phyloP scores from a whole-genome alignment of 495 filamentous ascomycete genomes.

The Penicillium paxilli region DNA sequence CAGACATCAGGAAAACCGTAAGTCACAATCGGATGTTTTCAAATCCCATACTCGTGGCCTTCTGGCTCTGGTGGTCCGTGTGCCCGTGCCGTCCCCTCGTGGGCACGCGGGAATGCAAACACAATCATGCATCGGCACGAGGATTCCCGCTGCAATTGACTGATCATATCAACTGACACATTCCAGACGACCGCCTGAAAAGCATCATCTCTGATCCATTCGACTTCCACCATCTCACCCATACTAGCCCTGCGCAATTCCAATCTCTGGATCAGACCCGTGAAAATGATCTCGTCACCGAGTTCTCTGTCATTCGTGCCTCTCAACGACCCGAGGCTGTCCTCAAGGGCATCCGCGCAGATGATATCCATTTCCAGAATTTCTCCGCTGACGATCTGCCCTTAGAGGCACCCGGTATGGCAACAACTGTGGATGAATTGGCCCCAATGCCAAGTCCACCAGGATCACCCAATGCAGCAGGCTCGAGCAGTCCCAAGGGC shows the following conservation, averaged over 20 bases:
- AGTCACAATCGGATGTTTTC: constrained; percentile 13
- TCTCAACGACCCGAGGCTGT: constrained; percentile 63
- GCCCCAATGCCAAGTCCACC: constrained; percentile 19
- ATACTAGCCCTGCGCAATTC: constrained; percentile 67
- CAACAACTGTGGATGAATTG: constrained; percentile 26
- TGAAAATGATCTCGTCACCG: constrained; percentile 61
- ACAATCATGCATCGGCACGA: background rate
- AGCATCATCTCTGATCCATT: constrained; percentile 76
- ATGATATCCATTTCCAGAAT: constrained; percentile 64
- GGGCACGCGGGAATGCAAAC: background rate
- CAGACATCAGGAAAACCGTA: constrained; percentile 35
- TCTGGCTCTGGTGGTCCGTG: background rate
- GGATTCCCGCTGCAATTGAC: background rate
- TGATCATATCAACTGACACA: background rate
- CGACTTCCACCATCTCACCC: constrained; percentile 85
- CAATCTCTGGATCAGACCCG: constrained; percentile 56
- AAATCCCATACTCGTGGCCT: background rate
- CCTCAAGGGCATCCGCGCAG: constrained; percentile 61
- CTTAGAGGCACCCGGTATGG: constrained; percentile 13
- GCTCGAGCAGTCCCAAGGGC: constrained; percentile 16
- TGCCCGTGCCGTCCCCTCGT: background rate
- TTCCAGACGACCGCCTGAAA: constrained; percentile 39
- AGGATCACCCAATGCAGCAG: constrained; percentile 18
- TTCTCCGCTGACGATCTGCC: constrained; percentile 56
- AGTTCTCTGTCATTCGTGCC: constrained; percentile 66